Conservation (phyloP, 768 basidiomycete genomes). For the Tephrocybe sp. region DNA sequence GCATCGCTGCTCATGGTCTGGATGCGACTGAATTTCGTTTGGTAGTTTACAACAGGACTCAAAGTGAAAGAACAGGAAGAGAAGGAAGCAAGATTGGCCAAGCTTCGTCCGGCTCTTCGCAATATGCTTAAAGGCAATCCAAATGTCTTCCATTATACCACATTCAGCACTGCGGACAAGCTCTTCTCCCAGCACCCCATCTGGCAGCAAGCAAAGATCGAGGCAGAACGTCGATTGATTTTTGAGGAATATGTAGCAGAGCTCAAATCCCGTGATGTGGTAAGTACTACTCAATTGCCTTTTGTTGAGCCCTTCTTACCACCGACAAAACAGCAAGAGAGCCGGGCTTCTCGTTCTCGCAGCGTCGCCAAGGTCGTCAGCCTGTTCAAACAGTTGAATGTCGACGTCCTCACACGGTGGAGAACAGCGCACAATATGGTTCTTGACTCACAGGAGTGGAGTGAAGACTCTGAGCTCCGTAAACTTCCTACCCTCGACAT, state of each 20-base stretch:
- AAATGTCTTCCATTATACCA: slow-evolving; percentile 88
- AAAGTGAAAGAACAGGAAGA: slow-evolving; percentile 85
- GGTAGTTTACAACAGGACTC: slow-evolving; percentile 73
- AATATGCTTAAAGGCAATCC: slow-evolving; percentile 87
- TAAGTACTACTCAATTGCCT: slow-evolving; percentile 34
- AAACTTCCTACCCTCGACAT: slow-evolving; percentile 89
- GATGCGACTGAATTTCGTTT: slow-evolving; percentile 7
- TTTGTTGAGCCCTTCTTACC: not conserved
- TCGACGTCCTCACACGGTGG: slow-evolving; percentile 95
- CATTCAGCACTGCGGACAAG: slow-evolving; percentile 85
- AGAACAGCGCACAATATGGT: slow-evolving; percentile 78
- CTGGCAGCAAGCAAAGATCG: slow-evolving; percentile 86
- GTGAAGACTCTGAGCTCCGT: slow-evolving; percentile 69
- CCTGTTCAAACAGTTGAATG: slow-evolving; percentile 82
- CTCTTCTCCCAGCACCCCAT: slow-evolving; percentile 85
- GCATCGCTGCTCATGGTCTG: not conserved
- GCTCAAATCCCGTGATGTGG: slow-evolving; percentile 86
- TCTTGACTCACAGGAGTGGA: slow-evolving; percentile 76
- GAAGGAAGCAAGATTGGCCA: slow-evolving; percentile 75
- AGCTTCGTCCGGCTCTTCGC: slow-evolving; percentile 82
- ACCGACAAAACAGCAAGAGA: slow-evolving; percentile 59
- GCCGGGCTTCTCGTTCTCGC: slow-evolving; percentile 69
- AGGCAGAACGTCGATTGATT: slow-evolving; percentile 81
- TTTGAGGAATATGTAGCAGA: slow-evolving; percentile 92
- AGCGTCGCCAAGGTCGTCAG: slow-evolving; percentile 81